These are phyloP conservation scores for Pyronema omphalodes DNA, from an alignment of 495 filamentous ascomycete species.

Conservation along the genomic window DNA sequence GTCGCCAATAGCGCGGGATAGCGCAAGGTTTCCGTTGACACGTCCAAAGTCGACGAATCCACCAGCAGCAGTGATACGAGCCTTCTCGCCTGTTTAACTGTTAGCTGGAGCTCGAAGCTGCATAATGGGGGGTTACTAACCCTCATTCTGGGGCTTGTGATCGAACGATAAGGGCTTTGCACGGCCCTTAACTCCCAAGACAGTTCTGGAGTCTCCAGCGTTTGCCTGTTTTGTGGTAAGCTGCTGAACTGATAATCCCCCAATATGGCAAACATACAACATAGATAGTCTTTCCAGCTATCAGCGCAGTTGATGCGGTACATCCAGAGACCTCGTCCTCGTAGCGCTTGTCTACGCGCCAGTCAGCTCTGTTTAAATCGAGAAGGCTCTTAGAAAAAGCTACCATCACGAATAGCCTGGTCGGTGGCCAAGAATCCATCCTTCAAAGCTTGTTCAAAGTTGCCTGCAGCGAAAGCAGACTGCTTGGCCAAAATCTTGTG, in stretches of 20 bases:
- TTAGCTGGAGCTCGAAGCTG: neutral
- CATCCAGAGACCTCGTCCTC: slow-evolving; percentile 96
- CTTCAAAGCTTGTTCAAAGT: slow-evolving; percentile 90
- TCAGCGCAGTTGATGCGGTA: slow-evolving; percentile 77
- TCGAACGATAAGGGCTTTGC: slow-evolving; percentile 95
- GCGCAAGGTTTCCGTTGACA: slow-evolving; percentile 94
- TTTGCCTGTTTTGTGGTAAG: slow-evolving; percentile 47
- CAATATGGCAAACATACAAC: slow-evolving; percentile 49
- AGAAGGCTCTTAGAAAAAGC: slow-evolving; percentile 10
- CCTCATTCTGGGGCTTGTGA: slow-evolving; percentile 97
- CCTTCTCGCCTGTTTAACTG: slow-evolving; percentile 59
- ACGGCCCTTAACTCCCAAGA: slow-evolving; percentile 84
- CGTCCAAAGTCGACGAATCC: slow-evolving; percentile 97
- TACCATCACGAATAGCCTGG: slow-evolving; percentile 86
- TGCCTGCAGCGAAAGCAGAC: slow-evolving; percentile 71
- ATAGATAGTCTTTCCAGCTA: slow-evolving; percentile 81
- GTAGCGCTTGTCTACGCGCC: slow-evolving; percentile 65
- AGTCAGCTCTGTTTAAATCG: slow-evolving; percentile 9
- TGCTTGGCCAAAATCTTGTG: slow-evolving; percentile 89
- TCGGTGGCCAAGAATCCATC: slow-evolving; percentile 95
- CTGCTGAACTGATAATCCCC: slow-evolving; percentile 16
- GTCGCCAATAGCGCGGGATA: slow-evolving; percentile 93
- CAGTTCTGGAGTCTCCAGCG: slow-evolving; percentile 84
- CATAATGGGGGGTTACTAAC: slow-evolving; percentile 29
- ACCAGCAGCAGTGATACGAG: slow-evolving; percentile 82